A percentile compares a stretch with the other conserved stretches of the same genome.
Evolutionary conservation across 2,329 filamentous ascomycete species (phyloP).

Genomic region (Alternaria gaisen): DNA sequence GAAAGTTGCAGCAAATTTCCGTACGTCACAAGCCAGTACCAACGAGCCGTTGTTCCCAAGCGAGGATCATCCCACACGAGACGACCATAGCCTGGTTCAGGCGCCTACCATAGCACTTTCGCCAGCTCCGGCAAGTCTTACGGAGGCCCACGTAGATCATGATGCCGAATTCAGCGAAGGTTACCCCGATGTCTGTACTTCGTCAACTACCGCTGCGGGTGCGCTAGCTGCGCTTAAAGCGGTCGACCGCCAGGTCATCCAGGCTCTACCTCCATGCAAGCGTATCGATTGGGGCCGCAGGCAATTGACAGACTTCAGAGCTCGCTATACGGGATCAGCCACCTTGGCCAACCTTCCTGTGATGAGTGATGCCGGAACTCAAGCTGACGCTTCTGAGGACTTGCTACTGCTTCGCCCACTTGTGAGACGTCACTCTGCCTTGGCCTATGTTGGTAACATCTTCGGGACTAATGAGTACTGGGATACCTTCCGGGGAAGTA

Average conservation of each 20-base stretch:
- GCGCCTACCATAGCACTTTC: not conserved
- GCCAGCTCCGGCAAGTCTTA: not conserved
- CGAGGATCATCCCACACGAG: not conserved
- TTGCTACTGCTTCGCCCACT: not conserved
- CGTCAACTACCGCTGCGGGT: slow-evolving; percentile 8
- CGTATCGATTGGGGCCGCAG: slow-evolving; percentile 26
- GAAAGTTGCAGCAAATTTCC: not conserved
- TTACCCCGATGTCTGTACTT: slow-evolving; percentile 4
- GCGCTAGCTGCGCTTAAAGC: slow-evolving; percentile 15
- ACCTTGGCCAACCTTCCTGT: slow-evolving; percentile 4
- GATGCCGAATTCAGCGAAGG: not conserved
- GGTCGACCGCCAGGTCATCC: slow-evolving; percentile 19
- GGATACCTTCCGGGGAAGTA: slow-evolving; percentile 10
- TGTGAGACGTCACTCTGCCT: slow-evolving; percentile 10
- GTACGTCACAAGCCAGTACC: not conserved
- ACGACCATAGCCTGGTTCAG: not conserved
- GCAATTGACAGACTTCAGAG: slow-evolving; percentile 29
- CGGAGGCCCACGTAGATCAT: not conserved
- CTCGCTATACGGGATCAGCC: slow-evolving; percentile 3
- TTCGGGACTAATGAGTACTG: slow-evolving; percentile 10
- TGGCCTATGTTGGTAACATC: slow-evolving; percentile 7
- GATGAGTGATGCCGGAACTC: slow-evolving; percentile 14
- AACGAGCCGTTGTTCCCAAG: not conserved
- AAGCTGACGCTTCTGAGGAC: slow-evolving; percentile 1
- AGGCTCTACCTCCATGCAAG: slow-evolving; percentile 21